Conservation (phyloP, 768 basidiomycete genomes). For the Calocybe cyanea region DNA sequence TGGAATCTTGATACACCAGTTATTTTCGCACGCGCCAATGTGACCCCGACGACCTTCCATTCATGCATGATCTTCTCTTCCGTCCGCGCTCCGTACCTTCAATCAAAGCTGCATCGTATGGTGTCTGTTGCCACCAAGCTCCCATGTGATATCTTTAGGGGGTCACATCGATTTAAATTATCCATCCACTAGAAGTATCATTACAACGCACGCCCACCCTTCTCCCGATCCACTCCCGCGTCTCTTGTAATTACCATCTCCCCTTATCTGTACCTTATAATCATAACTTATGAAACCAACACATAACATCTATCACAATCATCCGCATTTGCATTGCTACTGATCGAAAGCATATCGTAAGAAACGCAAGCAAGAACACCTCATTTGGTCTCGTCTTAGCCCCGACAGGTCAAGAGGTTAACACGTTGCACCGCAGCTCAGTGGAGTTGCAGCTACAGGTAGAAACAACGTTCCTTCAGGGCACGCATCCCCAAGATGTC, state of each 20-base stretch:
- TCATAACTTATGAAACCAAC: constrained; percentile 1
- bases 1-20: no score
- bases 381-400: no score
- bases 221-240: neutral
- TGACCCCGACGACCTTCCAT: neutral
- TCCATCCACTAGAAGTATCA: neutral
- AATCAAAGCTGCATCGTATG: constrained; percentile 16
- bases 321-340: constrained; percentile 3
- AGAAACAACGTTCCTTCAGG: constrained; percentile 80
- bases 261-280: constrained; percentile 7
- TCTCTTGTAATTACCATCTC: neutral
- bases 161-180: neutral
- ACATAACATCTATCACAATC: constrained; percentile 6
- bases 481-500: constrained; percentile 77
- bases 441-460: constrained; percentile 37
- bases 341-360: constrained; percentile 4
- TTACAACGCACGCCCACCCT: neutral
- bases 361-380: constrained; percentile 2
- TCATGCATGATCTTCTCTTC: constrained; percentile 4
- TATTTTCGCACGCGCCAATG: no score
- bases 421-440: neutral
- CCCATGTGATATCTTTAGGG: constrained; percentile 10
- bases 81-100: constrained; percentile 7
- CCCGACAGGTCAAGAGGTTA: constrained; percentile 11
- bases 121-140: constrained; percentile 11